Conservation (phyloP, 129 eudicot species). For the Helianthus annuus region DNA sequence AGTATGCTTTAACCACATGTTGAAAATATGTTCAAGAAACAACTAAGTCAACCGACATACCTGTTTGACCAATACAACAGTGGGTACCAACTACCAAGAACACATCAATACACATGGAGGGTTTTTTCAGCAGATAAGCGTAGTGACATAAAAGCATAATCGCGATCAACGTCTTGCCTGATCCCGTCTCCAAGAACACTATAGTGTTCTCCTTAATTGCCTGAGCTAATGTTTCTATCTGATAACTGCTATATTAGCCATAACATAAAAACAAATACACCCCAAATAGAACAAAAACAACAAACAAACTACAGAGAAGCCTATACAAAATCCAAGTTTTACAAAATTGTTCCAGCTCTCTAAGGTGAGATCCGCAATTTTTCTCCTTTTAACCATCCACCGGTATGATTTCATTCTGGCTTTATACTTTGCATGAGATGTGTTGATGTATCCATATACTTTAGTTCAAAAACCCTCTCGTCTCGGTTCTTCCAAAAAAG, state of each 20-base stretch:
- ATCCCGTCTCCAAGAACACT: constrained; percentile 90
- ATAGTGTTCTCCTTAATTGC: constrained; percentile 86
- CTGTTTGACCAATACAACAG: constrained; percentile 83
- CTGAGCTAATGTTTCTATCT: constrained; percentile 73
- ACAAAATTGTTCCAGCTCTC: too few relatives aligned
- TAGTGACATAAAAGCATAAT: constrained; percentile 83
- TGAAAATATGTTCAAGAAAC: background rate
- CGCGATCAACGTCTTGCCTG: constrained; percentile 87
- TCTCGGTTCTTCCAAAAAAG: too few relatives aligned
- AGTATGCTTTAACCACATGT: background rate
- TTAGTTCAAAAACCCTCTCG: too few relatives aligned
- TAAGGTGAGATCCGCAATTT: too few relatives aligned
- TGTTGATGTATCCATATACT: too few relatives aligned
- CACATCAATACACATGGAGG: constrained; percentile 60
- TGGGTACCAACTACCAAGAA: constrained; percentile 72
- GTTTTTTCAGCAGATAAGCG: constrained; percentile 64
- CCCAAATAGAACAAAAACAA: too few relatives aligned
- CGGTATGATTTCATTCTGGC: too few relatives aligned
- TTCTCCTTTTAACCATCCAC: too few relatives aligned
- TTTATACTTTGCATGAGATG: too few relatives aligned
- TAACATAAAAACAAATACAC: too few relatives aligned
- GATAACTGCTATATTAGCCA: constrained; percentile 49
- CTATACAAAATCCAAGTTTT: too few relatives aligned
- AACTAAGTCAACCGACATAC: constrained; percentile 36
- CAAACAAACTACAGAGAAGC: too few relatives aligned